These are phyloP conservation scores for Puccinia horiana DNA, from an alignment of 1,284 basidiomycete species.

Conservation along the genomic window DNA sequence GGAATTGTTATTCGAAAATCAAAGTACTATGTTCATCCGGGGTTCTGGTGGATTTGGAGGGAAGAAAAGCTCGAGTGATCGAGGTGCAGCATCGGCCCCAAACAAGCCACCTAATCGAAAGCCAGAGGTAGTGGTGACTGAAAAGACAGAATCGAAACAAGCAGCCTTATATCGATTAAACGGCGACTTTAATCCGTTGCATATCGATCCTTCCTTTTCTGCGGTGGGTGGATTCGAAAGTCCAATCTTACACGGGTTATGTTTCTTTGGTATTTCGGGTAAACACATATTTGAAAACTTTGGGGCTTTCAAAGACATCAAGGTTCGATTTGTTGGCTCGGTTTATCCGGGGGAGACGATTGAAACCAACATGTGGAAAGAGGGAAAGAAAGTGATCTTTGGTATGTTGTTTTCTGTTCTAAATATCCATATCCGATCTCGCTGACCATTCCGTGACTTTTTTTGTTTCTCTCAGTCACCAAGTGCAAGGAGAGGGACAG, in stretches of 20 bases:
- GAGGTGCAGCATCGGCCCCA: conserved; percentile 80
- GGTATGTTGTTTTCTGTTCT: conserved; percentile 9
- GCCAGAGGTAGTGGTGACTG: conserved; percentile 81
- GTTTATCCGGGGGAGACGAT: conserved; percentile 95
- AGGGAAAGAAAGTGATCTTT: conserved; percentile 45
- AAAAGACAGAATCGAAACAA: conserved; percentile 77
- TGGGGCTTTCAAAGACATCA: conserved; percentile 87
- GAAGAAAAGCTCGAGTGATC: conserved; percentile 83
- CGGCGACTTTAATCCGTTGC: conserved; percentile 87
- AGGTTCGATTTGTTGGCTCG: conserved; percentile 87
- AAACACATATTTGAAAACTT: conserved; percentile 88
- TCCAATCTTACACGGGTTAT: conserved; percentile 75
- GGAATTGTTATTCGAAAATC: conserved; percentile 84
- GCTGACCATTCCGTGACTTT: background rate
- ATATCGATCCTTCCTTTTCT: conserved; percentile 91
- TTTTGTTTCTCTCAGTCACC: conserved; percentile 15
- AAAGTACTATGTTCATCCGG: conserved; percentile 88
- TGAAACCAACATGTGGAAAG: conserved; percentile 46
- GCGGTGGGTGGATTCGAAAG: conserved; percentile 90
- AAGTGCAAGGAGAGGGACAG: conserved; percentile 47
- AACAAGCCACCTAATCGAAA: conserved; percentile 80
- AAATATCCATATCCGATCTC: background rate
- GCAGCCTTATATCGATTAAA: conserved; percentile 86
- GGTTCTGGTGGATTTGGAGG: conserved; percentile 95
- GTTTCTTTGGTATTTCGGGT: conserved; percentile 89